phyloP scores from a whole-genome alignment of 2,329 filamentous ascomycete genomes.

The Lasiodiplodia sp. region DNA sequence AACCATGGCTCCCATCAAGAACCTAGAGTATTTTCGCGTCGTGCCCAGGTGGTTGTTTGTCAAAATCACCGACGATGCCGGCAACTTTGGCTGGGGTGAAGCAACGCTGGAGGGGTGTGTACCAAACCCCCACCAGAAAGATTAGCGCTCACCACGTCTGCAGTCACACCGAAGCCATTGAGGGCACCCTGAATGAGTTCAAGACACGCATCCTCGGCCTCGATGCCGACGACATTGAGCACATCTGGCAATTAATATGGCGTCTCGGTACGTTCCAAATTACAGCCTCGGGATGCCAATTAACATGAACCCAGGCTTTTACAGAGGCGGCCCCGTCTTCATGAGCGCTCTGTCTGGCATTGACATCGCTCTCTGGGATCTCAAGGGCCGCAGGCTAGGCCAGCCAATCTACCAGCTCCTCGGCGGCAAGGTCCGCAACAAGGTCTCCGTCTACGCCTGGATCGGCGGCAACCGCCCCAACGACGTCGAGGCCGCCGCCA shows the following conservation, averaged over 20 bases:
- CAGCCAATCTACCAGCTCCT: slow-evolving; percentile 77
- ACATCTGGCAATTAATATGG: slow-evolving; percentile 80
- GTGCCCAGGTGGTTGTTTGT: slow-evolving; percentile 80
- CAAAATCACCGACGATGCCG: slow-evolving; percentile 73
- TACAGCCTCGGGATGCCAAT: slow-evolving; percentile 38
- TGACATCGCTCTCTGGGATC: slow-evolving; percentile 81
- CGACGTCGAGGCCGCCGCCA: slow-evolving; percentile 69
- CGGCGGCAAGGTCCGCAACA: slow-evolving; percentile 75
- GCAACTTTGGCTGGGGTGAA: slow-evolving; percentile 75
- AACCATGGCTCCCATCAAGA: slow-evolving; percentile 68
- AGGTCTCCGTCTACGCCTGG: slow-evolving; percentile 78
- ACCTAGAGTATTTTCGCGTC: slow-evolving; percentile 76
- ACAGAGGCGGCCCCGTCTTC: slow-evolving; percentile 78
- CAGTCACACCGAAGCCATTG: slow-evolving; percentile 72
- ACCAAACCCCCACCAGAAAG: not conserved
- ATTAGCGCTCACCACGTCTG: not conserved
- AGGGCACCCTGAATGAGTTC: slow-evolving; percentile 75
- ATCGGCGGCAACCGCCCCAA: slow-evolving; percentile 76
- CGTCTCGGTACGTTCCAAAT: slow-evolving; percentile 44
- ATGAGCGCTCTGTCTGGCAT: slow-evolving; percentile 81
- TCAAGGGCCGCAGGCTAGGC: slow-evolving; percentile 70
- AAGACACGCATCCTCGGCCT: slow-evolving; percentile 67
- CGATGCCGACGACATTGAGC: slow-evolving; percentile 80
- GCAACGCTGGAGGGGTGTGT: slow-evolving; percentile 70
- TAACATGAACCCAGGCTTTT: slow-evolving; percentile 62